These are phyloP conservation scores for Penicillium psychrofluorescens DNA, from an alignment of 495 filamentous ascomycete species.

Conservation along the genomic window DNA sequence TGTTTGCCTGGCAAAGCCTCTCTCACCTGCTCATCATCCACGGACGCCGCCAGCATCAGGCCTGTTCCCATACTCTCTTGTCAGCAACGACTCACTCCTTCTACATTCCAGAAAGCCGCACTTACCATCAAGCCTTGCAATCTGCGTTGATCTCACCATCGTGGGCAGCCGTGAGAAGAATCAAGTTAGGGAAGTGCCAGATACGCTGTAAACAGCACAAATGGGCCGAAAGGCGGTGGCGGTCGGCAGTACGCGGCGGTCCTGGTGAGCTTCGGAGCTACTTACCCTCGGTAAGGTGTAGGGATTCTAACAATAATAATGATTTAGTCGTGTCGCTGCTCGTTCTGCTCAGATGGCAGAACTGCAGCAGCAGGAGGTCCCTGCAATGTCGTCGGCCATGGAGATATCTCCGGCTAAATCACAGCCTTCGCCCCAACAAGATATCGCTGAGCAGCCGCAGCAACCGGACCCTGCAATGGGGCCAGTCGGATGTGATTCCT, in stretches of 20 bases:
- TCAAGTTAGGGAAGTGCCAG: background rate
- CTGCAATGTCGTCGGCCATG: conserved; percentile 15
- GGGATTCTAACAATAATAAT: conserved; percentile 3
- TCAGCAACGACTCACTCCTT: conserved; percentile 13
- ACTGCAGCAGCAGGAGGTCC: conserved; percentile 2
- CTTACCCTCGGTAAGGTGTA: too few species aligned
- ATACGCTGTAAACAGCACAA: conserved; percentile 12
- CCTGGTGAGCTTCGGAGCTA: conserved; percentile 8
- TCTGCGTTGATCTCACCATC: conserved; percentile 95
- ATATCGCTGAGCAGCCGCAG: too few species aligned
- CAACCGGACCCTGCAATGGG: too few species aligned
- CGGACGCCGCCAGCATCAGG: conserved; percentile 88
- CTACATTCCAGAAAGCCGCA: background rate
- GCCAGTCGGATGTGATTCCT: too few species aligned
- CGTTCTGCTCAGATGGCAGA: conserved; percentile 18
- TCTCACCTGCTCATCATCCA: conserved; percentile 76
- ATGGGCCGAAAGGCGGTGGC: conserved; percentile 33
- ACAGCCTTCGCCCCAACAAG: too few species aligned
- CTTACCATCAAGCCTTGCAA: conserved; percentile 85
- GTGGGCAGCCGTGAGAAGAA: conserved; percentile 9
- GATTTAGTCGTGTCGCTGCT: conserved; percentile 9
- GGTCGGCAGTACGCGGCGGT: conserved; percentile 21
- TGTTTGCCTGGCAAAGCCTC: background rate
- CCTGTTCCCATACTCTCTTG: conserved; percentile 42
- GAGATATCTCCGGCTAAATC: background rate